Base-by-base conservation (phyloP, 345 rosid genomes). In the Brassica carinata region DNA sequence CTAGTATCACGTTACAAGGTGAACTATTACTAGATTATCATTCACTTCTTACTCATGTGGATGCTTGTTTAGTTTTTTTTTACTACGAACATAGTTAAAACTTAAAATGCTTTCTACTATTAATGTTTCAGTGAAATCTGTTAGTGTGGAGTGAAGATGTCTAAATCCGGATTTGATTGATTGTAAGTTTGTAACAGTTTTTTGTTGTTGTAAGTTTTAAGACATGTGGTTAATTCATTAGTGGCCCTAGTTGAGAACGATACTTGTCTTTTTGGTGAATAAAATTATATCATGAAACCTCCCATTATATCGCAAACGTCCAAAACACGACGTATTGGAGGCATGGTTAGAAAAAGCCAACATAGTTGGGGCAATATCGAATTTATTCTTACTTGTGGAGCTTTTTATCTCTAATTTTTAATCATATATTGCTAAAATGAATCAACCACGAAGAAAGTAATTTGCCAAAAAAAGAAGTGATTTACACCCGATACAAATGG, bases 291-390 rank as follows among this genome's bases (percentile, higher is more conserved):
- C 69, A 73, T 64, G 78, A 72, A 72, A 40, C 4, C 51, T 33
- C 29, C 63, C n/a, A 72, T 5, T 29, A 5, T 4, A 34, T 76
- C 30, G 40, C 55, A 31, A 18, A 18, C 26, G 38, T 19, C 73
- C 57, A 79, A 43, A 43, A 31, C 30, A 14, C 61, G 70, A 79
- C 64, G 69, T 79, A 15, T 79, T 2, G 19, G 74, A 61, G 5
- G 26, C 69, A 73, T 45, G 57, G 8, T 31, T 69, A 53, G 3
- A 34, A 66, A 67, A 43, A 58, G 8, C 10, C 26, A 64, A 64
- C n/a, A 40, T 68, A n/a, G 31, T 79, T 26, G 4, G 18, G 82
- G 57, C 73, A 59, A 79, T 72, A 72, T 72, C 72, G 67, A 58
- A 31, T 15, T 1, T 3, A 10, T 3, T 17, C 8, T 17, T 57